phyloP scores from a whole-genome alignment of 106 monocot genomes.

The Dendrobium huoshanense region DNA sequence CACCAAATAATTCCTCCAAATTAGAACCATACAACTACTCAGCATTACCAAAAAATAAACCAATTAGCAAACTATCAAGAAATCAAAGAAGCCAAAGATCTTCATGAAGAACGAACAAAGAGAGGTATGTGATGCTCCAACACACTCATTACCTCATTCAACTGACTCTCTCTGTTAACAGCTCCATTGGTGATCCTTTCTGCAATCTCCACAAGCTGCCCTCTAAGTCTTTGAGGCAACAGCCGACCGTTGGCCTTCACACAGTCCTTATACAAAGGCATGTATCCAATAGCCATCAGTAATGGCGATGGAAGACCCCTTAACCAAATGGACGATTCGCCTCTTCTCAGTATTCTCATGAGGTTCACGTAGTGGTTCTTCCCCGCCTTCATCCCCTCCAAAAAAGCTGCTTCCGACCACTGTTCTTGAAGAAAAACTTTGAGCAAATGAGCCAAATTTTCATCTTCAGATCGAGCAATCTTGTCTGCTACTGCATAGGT shows the following conservation, averaged over 20 bases:
- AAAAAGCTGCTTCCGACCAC: conserved; percentile 68
- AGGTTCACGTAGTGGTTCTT: conserved; percentile 66
- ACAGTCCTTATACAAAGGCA: conserved; percentile 80
- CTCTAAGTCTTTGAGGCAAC: conserved; percentile 68
- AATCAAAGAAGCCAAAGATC: too few relatives aligned
- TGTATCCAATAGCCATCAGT: conserved; percentile 48
- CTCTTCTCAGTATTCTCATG: conserved; percentile 48
- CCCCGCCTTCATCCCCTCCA: conserved; percentile 36
- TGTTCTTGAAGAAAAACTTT: conserved; percentile 50
- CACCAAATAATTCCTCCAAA: too few relatives aligned
- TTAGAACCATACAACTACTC: too few relatives aligned
- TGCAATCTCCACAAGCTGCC: conserved; percentile 60
- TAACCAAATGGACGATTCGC: conserved; percentile 39
- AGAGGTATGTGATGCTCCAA: conserved; percentile 71
- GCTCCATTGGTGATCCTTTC: conserved; percentile 25
- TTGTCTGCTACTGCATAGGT: conserved; percentile 75
- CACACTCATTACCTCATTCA: conserved; percentile 51
- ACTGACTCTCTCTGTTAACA: conserved; percentile 29
- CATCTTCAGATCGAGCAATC: conserved; percentile 46
- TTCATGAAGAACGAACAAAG: conserved; percentile 20
- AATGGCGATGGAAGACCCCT: conserved; percentile 55
- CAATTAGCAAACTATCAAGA: too few relatives aligned
- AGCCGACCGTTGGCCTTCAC: conserved; percentile 35
- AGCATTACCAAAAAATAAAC: too few relatives aligned
- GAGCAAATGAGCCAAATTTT: conserved; percentile 11